phyloP scores from a whole-genome alignment of 2,329 filamentous ascomycete genomes.

The Exophiala phaeomuriformis region DNA sequence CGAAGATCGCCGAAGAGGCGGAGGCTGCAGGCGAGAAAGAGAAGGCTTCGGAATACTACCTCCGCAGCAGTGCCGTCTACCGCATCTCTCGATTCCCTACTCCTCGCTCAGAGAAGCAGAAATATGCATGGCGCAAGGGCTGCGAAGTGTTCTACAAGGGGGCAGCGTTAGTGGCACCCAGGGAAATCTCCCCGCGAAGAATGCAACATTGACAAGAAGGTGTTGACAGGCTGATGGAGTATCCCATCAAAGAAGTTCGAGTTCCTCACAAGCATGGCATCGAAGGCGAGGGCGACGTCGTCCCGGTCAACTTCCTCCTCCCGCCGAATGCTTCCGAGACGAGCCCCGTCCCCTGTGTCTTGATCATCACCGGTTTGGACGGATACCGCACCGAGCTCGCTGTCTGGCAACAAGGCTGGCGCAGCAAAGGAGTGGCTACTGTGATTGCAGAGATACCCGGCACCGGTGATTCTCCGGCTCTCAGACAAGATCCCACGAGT shows the following conservation, averaged over 20 bases:
- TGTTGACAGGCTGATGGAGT: slow-evolving; percentile 22
- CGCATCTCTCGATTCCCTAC: slow-evolving; percentile 63
- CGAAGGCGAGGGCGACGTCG: slow-evolving; percentile 46
- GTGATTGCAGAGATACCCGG: slow-evolving; percentile 60
- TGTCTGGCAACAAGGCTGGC: slow-evolving; percentile 26
- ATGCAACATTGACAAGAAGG: slow-evolving; percentile 7
- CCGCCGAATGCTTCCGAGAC: slow-evolving; percentile 42
- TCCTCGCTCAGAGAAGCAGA: slow-evolving; percentile 25
- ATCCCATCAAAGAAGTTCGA: slow-evolving; percentile 54
- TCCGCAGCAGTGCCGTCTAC: slow-evolving; percentile 62
- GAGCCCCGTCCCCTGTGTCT: slow-evolving; percentile 45
- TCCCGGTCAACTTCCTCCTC: slow-evolving; percentile 60
- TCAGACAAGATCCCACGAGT: slow-evolving; percentile 51
- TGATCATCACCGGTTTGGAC: slow-evolving; percentile 54
- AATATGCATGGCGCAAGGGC: slow-evolving; percentile 25
- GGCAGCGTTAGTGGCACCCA: slow-evolving; percentile 19
- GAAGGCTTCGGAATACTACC: slow-evolving; percentile 46
- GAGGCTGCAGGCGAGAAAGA: slow-evolving; percentile 43
- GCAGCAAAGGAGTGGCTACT: slow-evolving; percentile 43
- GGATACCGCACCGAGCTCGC: slow-evolving; percentile 50
- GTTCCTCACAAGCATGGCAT: slow-evolving; percentile 52
- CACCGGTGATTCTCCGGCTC: slow-evolving; percentile 61
- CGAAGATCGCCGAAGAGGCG: slow-evolving; percentile 46
- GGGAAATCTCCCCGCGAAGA: background rate
- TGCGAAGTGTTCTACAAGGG: slow-evolving; percentile 28